Conservation (phyloP, 2,329 filamentous ascomycete species). For the Mycosphaerella sp. region DNA sequence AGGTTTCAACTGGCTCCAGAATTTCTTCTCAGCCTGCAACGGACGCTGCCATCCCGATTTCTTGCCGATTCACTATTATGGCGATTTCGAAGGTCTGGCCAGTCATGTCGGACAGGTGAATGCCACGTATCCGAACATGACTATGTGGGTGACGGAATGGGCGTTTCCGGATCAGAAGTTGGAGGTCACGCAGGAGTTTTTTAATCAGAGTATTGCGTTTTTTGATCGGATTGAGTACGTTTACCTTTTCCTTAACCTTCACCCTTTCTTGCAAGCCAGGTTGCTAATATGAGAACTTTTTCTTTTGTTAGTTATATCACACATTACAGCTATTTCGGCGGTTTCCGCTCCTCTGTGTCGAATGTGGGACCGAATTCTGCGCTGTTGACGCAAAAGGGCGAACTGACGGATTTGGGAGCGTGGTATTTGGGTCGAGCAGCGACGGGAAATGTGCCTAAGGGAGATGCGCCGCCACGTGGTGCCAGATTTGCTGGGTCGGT, state of each 20-base stretch:
- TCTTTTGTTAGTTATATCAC: slow-evolving; percentile 45
- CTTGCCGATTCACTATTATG: slow-evolving; percentile 51
- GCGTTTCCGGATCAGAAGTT: slow-evolving; percentile 55
- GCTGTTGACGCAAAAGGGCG: slow-evolving; percentile 62
- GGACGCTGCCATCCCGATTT: slow-evolving; percentile 46
- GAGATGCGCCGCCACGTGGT: slow-evolving; percentile 21
- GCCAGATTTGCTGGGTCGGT: slow-evolving; percentile 29
- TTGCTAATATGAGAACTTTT: too few relatives aligned
- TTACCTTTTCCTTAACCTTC: too few relatives aligned
- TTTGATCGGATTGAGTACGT: slow-evolving; percentile 56
- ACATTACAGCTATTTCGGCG: slow-evolving; percentile 69
- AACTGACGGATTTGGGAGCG: slow-evolving; percentile 67
- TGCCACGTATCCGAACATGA: slow-evolving; percentile 44
- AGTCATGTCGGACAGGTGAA: slow-evolving; percentile 59
- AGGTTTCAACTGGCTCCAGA: slow-evolving; percentile 61
- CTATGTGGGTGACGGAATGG: slow-evolving; percentile 76
- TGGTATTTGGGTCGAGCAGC: slow-evolving; percentile 63
- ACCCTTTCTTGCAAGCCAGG: too few relatives aligned
- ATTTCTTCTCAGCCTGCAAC: slow-evolving; percentile 58
- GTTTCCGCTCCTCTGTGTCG: slow-evolving; percentile 58
- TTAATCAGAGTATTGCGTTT: slow-evolving; percentile 59
- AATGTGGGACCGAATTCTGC: slow-evolving; percentile 69
- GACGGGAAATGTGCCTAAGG: slow-evolving; percentile 36
- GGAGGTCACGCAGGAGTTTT: slow-evolving; percentile 56
- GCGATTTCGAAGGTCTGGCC: slow-evolving; percentile 62